These are phyloP conservation scores for Hamamelis virginiana DNA, from an alignment of 164 flowering plant genomes.

Conservation along the genomic window DNA sequence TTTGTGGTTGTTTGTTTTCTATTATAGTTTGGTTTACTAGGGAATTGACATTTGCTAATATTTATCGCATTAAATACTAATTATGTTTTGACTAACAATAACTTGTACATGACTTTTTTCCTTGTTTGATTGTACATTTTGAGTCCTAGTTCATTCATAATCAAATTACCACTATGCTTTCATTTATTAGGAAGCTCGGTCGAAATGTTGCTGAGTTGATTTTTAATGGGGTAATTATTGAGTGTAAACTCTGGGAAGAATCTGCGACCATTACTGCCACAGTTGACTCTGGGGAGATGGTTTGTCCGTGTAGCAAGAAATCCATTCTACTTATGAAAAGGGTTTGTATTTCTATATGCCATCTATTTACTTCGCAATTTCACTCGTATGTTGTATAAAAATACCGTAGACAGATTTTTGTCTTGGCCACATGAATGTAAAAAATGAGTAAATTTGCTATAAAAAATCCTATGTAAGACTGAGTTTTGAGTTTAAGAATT, in stretches of 20 bases:
- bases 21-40: not conserved
- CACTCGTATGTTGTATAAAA: not conserved
- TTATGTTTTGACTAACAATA: not conserved
- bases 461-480: not conserved
- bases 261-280: slow-evolving; percentile 33
- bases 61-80: too few relatives aligned
- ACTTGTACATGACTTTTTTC: not conserved
- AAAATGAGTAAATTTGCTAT: not conserved
- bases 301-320: slow-evolving; percentile 37
- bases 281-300: slow-evolving; percentile 44
- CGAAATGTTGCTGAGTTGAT: slow-evolving; percentile 43
- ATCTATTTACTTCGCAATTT: not conserved
- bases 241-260: slow-evolving; percentile 58
- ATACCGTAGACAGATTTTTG: not conserved
- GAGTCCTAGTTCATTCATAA: not conserved
- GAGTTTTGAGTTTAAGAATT: too few relatives aligned
- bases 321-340: slow-evolving; percentile 34
- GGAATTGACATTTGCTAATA: not conserved
- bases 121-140: not conserved
- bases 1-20: not conserved
- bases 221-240: slow-evolving; percentile 34
- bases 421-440: not conserved
- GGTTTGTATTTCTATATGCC: slow-evolving; percentile 37
- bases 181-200: slow-evolving; percentile 37
- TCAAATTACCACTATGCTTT: not conserved